phyloP scores from a whole-genome alignment of 805 yeast genomes.

The Yarrowia alimentaria region DNA sequence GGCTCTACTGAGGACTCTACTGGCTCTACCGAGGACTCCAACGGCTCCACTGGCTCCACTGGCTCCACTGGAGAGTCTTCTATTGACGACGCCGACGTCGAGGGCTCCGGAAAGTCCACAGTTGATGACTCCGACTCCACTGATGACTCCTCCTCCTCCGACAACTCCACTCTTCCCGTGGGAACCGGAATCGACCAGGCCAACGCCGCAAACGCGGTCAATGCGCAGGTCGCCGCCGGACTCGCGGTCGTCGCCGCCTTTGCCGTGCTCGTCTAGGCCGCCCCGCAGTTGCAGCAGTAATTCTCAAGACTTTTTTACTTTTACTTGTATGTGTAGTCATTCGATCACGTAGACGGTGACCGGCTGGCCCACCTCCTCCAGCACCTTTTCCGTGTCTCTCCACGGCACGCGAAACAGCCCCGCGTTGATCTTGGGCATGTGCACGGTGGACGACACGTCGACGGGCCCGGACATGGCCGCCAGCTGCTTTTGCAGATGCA shows the following conservation, averaged over 20 bases:
- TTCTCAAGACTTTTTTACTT: neutral
- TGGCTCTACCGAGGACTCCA: neutral
- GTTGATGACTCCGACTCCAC: neutral
- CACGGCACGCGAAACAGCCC: conserved; percentile 81
- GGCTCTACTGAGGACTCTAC: neutral
- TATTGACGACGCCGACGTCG: neutral
- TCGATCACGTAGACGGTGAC: conserved; percentile 47
- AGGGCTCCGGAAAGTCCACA: neutral
- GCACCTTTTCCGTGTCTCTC: conserved; percentile 59
- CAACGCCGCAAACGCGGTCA: conserved; percentile 4
- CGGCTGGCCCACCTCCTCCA: conserved; percentile 42
- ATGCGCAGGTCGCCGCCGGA: conserved; percentile 16
- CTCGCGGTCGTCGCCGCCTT: conserved; percentile 13
- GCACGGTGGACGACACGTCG: conserved; percentile 40
- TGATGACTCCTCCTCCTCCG: neutral
- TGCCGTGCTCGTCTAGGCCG: conserved; percentile 14
- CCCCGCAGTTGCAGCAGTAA: no score
- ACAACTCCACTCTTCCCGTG: neutral
- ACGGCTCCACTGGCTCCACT: no score
- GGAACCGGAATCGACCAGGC: conserved; percentile 14
- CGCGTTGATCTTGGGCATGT: conserved; percentile 75
- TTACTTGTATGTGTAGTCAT: neutral
- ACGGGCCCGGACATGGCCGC: conserved; percentile 22
- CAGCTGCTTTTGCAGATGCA: conserved; percentile 47
- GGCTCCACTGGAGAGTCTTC: neutral